A percentile compares a stretch with the other conserved stretches of the same genome.
Conservation (phyloP, 2,329 filamentous ascomycete genomes). For the Tothia fuscella region DNA sequence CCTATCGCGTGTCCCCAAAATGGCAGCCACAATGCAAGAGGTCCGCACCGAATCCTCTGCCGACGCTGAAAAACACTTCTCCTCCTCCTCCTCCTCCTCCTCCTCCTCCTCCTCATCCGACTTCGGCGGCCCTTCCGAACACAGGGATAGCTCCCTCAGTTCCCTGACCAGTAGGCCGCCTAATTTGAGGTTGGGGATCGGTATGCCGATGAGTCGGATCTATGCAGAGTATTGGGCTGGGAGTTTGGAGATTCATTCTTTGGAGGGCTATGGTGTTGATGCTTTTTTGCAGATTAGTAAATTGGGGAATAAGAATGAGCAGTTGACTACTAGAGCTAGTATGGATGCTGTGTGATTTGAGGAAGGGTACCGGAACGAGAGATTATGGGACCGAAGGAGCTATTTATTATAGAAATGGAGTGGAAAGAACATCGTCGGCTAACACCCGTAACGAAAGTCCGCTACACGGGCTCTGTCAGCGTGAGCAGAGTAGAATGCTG, state of each 20-base stretch:
- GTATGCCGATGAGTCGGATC: slow-evolving; percentile 80
- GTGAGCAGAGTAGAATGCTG: background rate
- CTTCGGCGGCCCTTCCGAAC: background rate
- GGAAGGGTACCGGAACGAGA: background rate
- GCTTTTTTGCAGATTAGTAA: slow-evolving; percentile 94
- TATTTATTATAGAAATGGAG: background rate
- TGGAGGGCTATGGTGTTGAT: slow-evolving; percentile 93
- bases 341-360: slow-evolving; percentile 35
- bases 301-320: slow-evolving; percentile 95
- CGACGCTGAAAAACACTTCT: slow-evolving; percentile 17
- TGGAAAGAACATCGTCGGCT: background rate
- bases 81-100: background rate
- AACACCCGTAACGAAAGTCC: background rate
- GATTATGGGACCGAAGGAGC: background rate
- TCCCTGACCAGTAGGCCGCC: slow-evolving; percentile 74
- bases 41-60: slow-evolving; percentile 30
- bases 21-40: slow-evolving; percentile 91
- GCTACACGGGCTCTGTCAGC: background rate
- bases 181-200: slow-evolving; percentile 81
- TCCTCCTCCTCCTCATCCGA: too few species aligned
- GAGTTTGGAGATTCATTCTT: slow-evolving; percentile 75
- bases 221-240: slow-evolving; percentile 99
- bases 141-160: slow-evolving; percentile 54
- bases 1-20: slow-evolving; percentile 71
- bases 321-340: slow-evolving; percentile 52